phyloP scores from a whole-genome alignment of 495 filamentous ascomycete genomes.

The Penicillium silybi region DNA sequence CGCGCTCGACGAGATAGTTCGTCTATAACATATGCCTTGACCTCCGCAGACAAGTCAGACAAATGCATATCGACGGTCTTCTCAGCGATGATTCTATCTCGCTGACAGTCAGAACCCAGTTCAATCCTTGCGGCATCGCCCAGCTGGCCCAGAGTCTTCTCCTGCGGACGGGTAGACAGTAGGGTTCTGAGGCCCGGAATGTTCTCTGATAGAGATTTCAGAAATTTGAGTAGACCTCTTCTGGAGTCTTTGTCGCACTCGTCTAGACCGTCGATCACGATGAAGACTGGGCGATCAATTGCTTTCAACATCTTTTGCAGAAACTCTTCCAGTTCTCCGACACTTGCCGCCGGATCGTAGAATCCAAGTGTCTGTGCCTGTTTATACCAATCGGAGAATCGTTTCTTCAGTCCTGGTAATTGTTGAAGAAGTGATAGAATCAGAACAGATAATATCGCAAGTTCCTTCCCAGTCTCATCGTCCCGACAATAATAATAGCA shows the following conservation, averaged over 20 bases:
- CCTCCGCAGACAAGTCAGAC: background rate
- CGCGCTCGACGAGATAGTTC: background rate
- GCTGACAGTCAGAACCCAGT: background rate
- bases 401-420: background rate
- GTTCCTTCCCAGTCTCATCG: background rate
- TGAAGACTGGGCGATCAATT: background rate
- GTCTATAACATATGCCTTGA: background rate
- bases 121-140: background rate
- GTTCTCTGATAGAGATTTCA: background rate
- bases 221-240: background rate
- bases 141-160: background rate
- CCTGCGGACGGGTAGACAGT: background rate
- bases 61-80: background rate
- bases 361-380: background rate
- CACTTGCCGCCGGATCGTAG: background rate
- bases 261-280: background rate
- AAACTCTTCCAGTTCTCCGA: background rate
- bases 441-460: background rate
- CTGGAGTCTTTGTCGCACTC: background rate
- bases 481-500: constrained; percentile 1
- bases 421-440: background rate
- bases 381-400: background rate
- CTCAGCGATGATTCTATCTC: background rate
- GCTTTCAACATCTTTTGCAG: background rate
- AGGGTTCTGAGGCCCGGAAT: background rate